Percentiles rank a stretch among this genome's conserved stretches.
Conservation (phyloP, 176 grass and related monocot species). For the Dendrocalamus sinicus region DNA sequence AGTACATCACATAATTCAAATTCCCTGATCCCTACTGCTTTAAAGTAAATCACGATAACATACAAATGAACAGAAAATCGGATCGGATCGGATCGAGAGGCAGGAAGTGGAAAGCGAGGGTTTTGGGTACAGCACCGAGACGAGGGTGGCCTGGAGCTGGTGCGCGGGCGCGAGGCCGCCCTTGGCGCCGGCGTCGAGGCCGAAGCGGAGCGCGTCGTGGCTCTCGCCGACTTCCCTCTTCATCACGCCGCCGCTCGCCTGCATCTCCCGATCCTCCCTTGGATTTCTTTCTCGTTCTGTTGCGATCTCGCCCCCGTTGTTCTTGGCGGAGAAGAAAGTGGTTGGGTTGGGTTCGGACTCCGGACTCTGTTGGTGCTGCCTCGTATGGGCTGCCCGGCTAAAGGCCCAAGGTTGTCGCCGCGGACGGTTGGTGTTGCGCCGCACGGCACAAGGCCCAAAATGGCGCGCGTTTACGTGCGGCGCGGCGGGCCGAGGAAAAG, state of each 20-base stretch:
- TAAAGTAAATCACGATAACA: neutral
- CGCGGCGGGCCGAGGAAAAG: neutral
- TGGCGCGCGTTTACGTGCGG: neutral
- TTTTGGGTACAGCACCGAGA: slow-evolving; percentile 29
- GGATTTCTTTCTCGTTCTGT: too few species aligned
- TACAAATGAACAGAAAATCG: neutral
- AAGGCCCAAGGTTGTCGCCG: neutral
- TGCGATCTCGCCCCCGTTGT: too few species aligned
- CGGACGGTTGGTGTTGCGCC: neutral
- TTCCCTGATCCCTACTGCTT: neutral
- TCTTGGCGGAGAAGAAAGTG: too few species aligned
- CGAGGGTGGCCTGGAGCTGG: slow-evolving; percentile 51
- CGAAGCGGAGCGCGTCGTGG: slow-evolving; percentile 63
- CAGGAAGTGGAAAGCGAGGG: neutral
- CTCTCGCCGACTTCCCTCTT: slow-evolving; percentile 49
- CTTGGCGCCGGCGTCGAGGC: too few species aligned
- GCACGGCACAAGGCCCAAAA: neutral
- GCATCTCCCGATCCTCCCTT: too few species aligned
- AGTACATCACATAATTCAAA: neutral
- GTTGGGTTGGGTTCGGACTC: too few species aligned
- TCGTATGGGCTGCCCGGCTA: neutral
- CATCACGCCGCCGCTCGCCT: slow-evolving; percentile 46
- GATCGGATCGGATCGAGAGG: neutral
- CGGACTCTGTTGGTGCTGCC: too few species aligned
- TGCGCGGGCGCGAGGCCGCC: slow-evolving; percentile 50